Base-by-base conservation (phyloP, 192 early-diverging fungal species). In the Coemansia umbellata region DNA sequence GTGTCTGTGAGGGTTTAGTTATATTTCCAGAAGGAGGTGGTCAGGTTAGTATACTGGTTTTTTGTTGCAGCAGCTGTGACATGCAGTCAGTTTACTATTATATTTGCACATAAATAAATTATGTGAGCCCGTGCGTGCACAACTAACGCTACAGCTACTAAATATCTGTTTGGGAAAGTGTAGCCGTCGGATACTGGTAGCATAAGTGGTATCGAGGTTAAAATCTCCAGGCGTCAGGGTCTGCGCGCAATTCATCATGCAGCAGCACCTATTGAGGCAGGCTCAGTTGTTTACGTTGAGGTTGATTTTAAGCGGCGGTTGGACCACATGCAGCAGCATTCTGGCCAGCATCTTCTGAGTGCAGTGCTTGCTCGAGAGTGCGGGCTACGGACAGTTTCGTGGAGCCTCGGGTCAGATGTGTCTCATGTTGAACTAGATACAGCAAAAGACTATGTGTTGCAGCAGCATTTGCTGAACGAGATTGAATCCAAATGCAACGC, bases 1-100 rank as follows among this genome's bases (percentile, higher is more conserved):
- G n/a, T n/a, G n/a, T n/a, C n/a, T n/a, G n/a, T n/a, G n/a, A n/a
- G n/a, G n/a, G 18, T 37, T 7, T 56, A 78, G 84, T 91, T 14
- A 60, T 88, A 18, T 91, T 91, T 50, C 88, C 88, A n/a, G 82
- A 84, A 37, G 88, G 88, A 8, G 88, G 88, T 7, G 88, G 88
- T 15, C 88, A 91, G 58, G 50, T 53, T 40, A 36, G 58, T 41
- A 22, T n/a, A n/a, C n/a, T n/a, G n/a, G n/a, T n/a, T n/a, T n/a
- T n/a, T n/a, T n/a, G n/a, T 32, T 23, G 0, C 27, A 51, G 18
- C 31, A 51, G 1, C 8, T 45, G 4, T n/a, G n/a, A n/a, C n/a
- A n/a, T n/a, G n/a, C n/a, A n/a, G n/a, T n/a, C n/a, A n/a, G n/a
- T n/a, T n/a, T n/a, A n/a, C n/a, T n/a, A n/a, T n/a, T n/a, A n/a